These are phyloP conservation scores for Ustilago sp. DNA, from an alignment of 1,284 basidiomycete genomes.

Conservation along the genomic window DNA sequence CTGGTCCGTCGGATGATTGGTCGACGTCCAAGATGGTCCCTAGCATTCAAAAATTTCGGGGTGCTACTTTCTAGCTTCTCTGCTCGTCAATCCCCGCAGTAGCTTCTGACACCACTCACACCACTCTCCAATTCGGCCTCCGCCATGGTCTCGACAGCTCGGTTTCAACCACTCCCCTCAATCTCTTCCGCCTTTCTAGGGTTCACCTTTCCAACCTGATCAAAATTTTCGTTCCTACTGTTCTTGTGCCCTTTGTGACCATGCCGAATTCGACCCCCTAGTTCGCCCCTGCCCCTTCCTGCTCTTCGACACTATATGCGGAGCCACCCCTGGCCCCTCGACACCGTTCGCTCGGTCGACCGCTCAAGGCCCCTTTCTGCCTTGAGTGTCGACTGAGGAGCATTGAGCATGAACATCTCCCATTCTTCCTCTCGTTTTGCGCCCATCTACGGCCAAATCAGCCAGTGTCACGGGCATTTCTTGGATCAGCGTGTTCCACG, in stretches of 20 bases:
- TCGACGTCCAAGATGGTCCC: constrained; percentile 5
- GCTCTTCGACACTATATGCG: constrained; percentile 1
- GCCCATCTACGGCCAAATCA: constrained; percentile 30
- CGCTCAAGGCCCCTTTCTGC: constrained; percentile 3
- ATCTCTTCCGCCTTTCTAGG: constrained; percentile 27
- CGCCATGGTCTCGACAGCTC: constrained; percentile 13
- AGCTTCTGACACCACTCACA: constrained; percentile 5
- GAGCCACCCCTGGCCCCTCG: constrained; percentile 16
- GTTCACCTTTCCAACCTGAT: constrained; percentile 13
- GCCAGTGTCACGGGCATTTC: constrained; percentile 43
- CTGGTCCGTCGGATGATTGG: constrained; percentile 8
- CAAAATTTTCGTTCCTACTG: constrained; percentile 19
- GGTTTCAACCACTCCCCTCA: constrained; percentile 7
- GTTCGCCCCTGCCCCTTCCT: constrained; percentile 19
- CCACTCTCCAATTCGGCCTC: constrained; percentile 1
- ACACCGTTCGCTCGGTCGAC: constrained; percentile 21
- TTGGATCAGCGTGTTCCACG: constrained; percentile 30
- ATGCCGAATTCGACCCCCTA: not conserved
- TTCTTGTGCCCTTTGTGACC: not conserved
- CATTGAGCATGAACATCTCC: not conserved
- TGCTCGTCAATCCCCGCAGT: constrained; percentile 37
- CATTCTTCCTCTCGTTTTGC: constrained; percentile 21
- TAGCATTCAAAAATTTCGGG: constrained; percentile 26
- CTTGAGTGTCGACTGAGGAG: constrained; percentile 5
- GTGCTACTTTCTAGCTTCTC: constrained; percentile 44